phyloP scores from a whole-genome alignment of 225 moss, liverwort and hornwort species.

The Climacium dendroides region DNA sequence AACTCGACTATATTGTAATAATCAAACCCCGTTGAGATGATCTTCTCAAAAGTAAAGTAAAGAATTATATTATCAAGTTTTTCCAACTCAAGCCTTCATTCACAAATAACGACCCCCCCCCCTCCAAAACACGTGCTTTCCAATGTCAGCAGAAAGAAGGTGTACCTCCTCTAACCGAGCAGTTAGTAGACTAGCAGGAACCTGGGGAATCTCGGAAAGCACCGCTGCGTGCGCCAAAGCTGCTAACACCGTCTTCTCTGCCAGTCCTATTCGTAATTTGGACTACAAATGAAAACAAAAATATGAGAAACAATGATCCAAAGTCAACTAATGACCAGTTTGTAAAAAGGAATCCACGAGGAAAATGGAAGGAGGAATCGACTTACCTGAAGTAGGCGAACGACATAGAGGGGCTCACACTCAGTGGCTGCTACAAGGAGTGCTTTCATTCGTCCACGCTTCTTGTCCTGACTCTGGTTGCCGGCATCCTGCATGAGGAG shows the following conservation, averaged over 20 bases:
- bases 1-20: not conserved
- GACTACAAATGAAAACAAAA: slow-evolving; percentile 29
- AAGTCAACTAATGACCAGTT: not conserved
- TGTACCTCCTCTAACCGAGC: slow-evolving; percentile 77
- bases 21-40: not conserved
- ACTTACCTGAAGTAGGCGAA: slow-evolving; percentile 90
- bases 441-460: slow-evolving; percentile 86
- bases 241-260: slow-evolving; percentile 83
- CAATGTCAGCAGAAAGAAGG: not conserved
- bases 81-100: not conserved
- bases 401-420: slow-evolving; percentile 88
- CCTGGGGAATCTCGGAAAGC: slow-evolving; percentile 67
- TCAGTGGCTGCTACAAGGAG: slow-evolving; percentile 90
- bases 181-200: slow-evolving; percentile 64
- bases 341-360: not conserved
- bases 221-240: slow-evolving; percentile 81
- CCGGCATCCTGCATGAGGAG: slow-evolving; percentile 58
- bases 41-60: not conserved
- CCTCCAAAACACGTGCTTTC: not conserved
- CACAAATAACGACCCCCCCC: not conserved
- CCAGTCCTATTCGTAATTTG: slow-evolving; percentile 88
- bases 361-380: not conserved
- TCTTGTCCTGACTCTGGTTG: slow-evolving; percentile 92
- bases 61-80: not conserved
- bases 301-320: not conserved